Evolutionary conservation across 108 stramenopile species (phyloP), one percentile per base, ranked within the genome.

Genomic region (Chaetoceros tenuissimus): DNA sequence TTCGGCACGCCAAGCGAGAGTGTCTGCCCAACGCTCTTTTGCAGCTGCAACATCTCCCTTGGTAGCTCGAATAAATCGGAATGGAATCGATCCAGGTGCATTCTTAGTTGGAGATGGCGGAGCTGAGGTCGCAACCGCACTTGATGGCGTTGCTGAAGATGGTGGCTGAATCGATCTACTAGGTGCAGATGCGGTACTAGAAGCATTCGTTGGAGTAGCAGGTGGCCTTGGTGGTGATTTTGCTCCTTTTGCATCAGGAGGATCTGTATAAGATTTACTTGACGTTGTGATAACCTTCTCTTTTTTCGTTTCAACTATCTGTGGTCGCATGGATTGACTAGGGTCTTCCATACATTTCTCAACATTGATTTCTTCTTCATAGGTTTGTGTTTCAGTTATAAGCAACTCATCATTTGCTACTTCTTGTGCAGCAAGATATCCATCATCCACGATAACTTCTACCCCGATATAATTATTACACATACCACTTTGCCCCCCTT

Each of bases 61-160:
- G 25, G 81, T 79, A 20, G 84, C 87, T 30, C 79, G 71, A 20
- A 89, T 48, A 56, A 85, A 89, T 21, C 87, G 75, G 18, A 77
- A 34, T 0, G 80, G 80, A 2, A 77, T 40, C 34, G 34, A 40
- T 40, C 34, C 34, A 5, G 34, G 34, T 13, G 34, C 34, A 10
- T 13, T 13, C 34, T 5, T 10, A 40, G 34, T 40, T 10, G 34
- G 8, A 13, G 34, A 5, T 10, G 34, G 8, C 5, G 34, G 5
- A 40, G 34, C 8, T 13, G 34, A 40, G 5, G 34, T 40, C 5
- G 34, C 5, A 40, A 40, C 34, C 13, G 34, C 5, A 40, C 8
- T 10, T 40, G 34, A 40, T n/a, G n/a, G n/a, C n/a, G n/a, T n/a
- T n/a, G n/a, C n/a, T 13, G 34, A 40, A 10, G 13, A 13, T 10